Evolutionary conservation across 805 yeast genomes (phyloP), one percentile per base, ranked within the genome.

Genomic region (Wickerhamiella siamensis): DNA sequence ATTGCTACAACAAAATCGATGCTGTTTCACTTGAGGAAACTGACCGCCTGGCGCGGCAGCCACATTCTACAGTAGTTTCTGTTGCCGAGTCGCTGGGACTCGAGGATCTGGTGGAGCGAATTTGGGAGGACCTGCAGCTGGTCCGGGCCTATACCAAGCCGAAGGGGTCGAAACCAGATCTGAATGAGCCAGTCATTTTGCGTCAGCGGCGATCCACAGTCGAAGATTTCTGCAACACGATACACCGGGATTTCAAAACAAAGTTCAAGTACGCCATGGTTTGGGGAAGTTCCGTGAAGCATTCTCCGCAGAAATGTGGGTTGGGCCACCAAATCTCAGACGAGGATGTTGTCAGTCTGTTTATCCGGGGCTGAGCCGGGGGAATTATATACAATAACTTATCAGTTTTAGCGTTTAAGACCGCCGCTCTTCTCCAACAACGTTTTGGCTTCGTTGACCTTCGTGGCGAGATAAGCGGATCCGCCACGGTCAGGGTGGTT

Each of bases 301-400:
- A 84, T 57, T 83, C 88, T 29, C 97, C 97, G 3, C 98, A 88
- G 57, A 88, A 88, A 57, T 88, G 97, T 67, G 97, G 98, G 0
- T 66, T 88, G 43, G 72, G 58, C 47, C 98, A 88, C 58, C 65
- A 66, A 31, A 79, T 91, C 12, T 75, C 82, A 51, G 97, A 88
- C 57, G 96, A 87, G 57, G 98, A 88, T 58, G 98, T 88, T 15
- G 88, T 91, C 18, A 79, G 91, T 39, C 75, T 88, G 43, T 84
- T 88, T 39, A 76, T 95, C 17, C 88, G 86, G 64, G 29, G 29
- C 29, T 86, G 67, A 21, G 4, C 15, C 15, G 19, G 20, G 19
- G 22, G 10, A 4, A 10, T 17, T 21, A 29, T 24, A 8, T 26
- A 26, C 27, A 27, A 36, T 20, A 20, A 36, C 15, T 20, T 19